A percentile compares a stretch with the other conserved stretches of the same genome.
These are phyloP conservation scores for Leccinum truebloodii DNA, from an alignment of 768 basidiomycete genomes.

Conservation along the genomic window DNA sequence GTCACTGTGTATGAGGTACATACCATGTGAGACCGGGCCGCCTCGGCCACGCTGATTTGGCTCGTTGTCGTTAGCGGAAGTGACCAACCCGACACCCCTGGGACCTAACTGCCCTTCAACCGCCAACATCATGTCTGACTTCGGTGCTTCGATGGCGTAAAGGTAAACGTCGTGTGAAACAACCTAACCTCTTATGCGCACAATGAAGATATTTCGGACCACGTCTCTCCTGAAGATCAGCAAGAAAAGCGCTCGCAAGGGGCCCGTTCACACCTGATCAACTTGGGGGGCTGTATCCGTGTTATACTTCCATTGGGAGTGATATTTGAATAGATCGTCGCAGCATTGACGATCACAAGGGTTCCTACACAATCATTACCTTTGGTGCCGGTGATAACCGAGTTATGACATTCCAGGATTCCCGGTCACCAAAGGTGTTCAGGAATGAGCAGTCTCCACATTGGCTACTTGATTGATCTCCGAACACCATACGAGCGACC, in stretches of 20 bases:
- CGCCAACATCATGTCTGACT: neutral
- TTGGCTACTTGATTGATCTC: too few relatives aligned
- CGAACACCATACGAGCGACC: neutral
- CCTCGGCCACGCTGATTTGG: conserved; percentile 4
- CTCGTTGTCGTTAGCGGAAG: neutral
- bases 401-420: neutral
- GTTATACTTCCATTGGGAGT: neutral
- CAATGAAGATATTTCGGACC: neutral
- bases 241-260: neutral
- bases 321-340: neutral
- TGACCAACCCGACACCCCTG: neutral
- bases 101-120: neutral
- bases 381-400: neutral
- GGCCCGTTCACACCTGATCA: neutral
- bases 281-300: neutral
- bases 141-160: neutral
- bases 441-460: neutral
- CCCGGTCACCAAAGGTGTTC: neutral
- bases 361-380: neutral
- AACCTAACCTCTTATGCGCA: neutral
- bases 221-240: neutral
- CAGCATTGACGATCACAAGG: neutral
- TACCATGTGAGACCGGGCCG: neutral
- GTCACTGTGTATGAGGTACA: neutral
- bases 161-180: neutral